Percentiles rank a stretch among this genome's conserved stretches.
Evolutionary conservation across 176 grass and related monocot genomes (phyloP).

Genomic region (Juncus inflexus): DNA sequence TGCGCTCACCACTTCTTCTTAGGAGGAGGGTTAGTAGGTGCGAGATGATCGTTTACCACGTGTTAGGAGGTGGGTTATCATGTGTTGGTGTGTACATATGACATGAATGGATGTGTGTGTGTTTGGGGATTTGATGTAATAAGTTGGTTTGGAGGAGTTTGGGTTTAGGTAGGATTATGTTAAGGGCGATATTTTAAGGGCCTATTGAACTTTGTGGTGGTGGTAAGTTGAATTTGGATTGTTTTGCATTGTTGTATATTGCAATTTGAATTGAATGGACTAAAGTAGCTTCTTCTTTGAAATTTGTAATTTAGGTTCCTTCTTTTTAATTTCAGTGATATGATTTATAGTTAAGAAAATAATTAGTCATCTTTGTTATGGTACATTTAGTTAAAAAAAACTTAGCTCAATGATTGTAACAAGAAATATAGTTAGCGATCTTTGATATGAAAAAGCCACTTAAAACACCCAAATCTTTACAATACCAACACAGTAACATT

Average conservation of each 20-base stretch:
- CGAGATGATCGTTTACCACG: neutral
- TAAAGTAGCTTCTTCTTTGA: slow-evolving; percentile 1
- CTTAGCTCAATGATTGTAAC: no score
- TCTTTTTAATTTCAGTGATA: no score
- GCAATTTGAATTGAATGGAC: slow-evolving; percentile 17
- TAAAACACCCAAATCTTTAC: no score
- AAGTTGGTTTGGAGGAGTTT: neutral
- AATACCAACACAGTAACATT: no score
- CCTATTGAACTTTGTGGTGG: slow-evolving; percentile 17
- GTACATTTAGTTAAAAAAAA: no score
- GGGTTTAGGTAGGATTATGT: slow-evolving; percentile 13
- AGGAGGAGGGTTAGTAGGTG: slow-evolving; percentile 28
- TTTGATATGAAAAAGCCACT: no score
- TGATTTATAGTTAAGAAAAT: no score
- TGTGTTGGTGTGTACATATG: slow-evolving; percentile 3
- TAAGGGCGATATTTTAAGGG: neutral
- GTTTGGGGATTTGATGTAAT: neutral
- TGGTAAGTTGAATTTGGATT: neutral
- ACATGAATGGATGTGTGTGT: slow-evolving; percentile 8
- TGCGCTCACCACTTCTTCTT: slow-evolving; percentile 40
- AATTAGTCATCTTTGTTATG: no score
- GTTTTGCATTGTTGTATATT: slow-evolving; percentile 18
- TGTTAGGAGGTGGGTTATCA: slow-evolving; percentile 3
- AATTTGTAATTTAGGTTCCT: no score
- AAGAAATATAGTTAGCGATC: no score